Evolutionary conservation across 2,329 filamentous ascomycete species (phyloP).

Genomic region (Aureobasidium sp.): DNA sequence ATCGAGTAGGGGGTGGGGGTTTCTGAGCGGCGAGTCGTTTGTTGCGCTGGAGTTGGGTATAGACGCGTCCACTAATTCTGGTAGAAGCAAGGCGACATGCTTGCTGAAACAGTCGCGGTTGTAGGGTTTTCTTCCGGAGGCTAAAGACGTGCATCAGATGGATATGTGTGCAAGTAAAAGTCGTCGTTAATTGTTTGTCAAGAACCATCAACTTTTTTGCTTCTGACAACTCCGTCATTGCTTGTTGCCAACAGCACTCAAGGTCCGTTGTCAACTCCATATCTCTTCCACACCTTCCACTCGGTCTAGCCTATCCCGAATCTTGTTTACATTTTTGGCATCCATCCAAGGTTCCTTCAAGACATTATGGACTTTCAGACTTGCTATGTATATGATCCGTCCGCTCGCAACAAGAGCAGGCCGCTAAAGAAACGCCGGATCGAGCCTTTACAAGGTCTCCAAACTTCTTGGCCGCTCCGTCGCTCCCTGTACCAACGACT

Average conservation of each 20-base stretch:
- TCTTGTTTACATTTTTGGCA: background rate
- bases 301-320: background rate
- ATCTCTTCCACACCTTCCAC: background rate
- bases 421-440: constrained; percentile 35
- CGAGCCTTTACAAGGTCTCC: constrained; percentile 23
- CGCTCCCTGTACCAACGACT: constrained; percentile 52
- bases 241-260: background rate
- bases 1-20: background rate
- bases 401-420: constrained; percentile 22
- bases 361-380: constrained; percentile 40
- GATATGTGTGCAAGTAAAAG: background rate
- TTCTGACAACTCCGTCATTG: constrained; percentile 7
- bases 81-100: constrained; percentile 16
- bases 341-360: background rate
- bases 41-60: background rate
- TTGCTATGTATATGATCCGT: constrained; percentile 39
- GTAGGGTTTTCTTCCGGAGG: constrained; percentile 13
- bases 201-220: background rate
- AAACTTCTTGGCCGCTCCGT: constrained; percentile 40
- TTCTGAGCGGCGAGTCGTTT: background rate
- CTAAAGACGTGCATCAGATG: constrained; percentile 16
- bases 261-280: background rate
- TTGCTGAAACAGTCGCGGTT: constrained; percentile 18
- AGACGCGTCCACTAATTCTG: constrained; percentile 8
- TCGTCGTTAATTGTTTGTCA: background rate